A percentile compares a stretch with the other conserved stretches of the same genome.
These are phyloP conservation scores for Nitzschia putrida DNA, from an alignment of 108 stramenopile genomes.

Conservation along the genomic window DNA sequence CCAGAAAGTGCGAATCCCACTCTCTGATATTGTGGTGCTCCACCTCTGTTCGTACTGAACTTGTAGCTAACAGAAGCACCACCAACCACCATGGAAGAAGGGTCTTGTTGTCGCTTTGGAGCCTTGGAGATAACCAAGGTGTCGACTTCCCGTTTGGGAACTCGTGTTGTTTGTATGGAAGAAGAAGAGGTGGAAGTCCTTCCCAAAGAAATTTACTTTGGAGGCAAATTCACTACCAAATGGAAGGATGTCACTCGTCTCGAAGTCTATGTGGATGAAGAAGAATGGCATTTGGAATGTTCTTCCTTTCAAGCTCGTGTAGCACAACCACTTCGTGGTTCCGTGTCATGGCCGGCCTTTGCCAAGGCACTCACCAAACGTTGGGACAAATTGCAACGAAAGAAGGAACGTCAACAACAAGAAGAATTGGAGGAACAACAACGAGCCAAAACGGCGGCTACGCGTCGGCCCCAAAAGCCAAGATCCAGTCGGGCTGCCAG, in stretches of 20 bases:
- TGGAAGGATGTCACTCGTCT: constrained; percentile 26
- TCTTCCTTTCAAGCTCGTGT: background rate
- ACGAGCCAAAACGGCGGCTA: background rate
- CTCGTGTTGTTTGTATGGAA: background rate
- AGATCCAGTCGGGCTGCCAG: background rate
- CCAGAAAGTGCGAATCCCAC: no score
- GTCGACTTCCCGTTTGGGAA: no score
- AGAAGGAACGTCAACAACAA: background rate
- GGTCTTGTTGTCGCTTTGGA: no score
- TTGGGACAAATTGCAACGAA: constrained; percentile 13
- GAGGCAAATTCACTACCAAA: constrained; percentile 30
- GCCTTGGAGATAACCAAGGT: no score
- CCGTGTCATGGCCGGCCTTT: background rate
- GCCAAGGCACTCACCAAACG: background rate
- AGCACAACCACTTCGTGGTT: background rate
- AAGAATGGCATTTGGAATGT: background rate
- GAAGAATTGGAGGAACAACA: background rate
- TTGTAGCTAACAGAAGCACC: no score
- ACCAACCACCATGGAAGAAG: no score
- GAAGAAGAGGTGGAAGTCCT: background rate
- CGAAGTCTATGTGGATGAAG: background rate
- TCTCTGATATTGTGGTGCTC: no score
- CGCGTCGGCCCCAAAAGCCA: background rate
- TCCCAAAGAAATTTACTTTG: constrained; percentile 29
- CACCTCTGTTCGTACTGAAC: no score